A percentile compares a stretch with the other conserved stretches of the same genome.
Conservation (phyloP, 2,329 filamentous ascomycete species). For the Cladosporium phlei region DNA sequence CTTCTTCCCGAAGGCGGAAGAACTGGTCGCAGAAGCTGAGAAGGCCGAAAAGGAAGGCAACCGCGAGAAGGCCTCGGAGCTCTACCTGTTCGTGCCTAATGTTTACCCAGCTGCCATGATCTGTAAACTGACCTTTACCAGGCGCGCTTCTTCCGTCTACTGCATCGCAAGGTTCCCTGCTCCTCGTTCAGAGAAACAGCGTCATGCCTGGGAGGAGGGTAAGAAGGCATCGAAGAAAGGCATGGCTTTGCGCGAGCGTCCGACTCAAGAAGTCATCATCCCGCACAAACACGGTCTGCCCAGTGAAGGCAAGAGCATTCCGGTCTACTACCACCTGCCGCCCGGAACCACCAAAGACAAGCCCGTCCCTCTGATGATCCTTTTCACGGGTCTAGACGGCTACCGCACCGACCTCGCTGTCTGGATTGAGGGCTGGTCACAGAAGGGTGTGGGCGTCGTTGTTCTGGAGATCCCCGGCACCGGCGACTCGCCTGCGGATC, state of each 20-base stretch:
- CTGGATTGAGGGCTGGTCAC: conserved; percentile 48
- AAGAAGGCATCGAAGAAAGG: conserved; percentile 61
- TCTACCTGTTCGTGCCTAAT: conserved; percentile 53
- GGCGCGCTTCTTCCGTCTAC: conserved; percentile 66
- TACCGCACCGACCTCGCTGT: conserved; percentile 54
- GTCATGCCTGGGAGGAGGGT: conserved; percentile 60
- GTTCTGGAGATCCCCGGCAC: conserved; percentile 56
- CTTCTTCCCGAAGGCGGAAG: conserved; percentile 57
- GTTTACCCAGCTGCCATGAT: too few species aligned
- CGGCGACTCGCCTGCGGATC: conserved; percentile 50
- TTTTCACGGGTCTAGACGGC: conserved; percentile 56
- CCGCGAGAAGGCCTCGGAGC: conserved; percentile 51
- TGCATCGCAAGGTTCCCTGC: conserved; percentile 67
- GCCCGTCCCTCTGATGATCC: conserved; percentile 49
- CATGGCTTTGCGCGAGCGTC: conserved; percentile 46
- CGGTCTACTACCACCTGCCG: conserved; percentile 62
- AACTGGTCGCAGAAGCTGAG: conserved; percentile 52
- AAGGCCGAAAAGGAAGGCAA: conserved; percentile 47
- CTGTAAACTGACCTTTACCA: conserved; percentile 20
- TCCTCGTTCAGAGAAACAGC: conserved; percentile 47
- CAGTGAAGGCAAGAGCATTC: conserved; percentile 53
- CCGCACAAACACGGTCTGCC: conserved; percentile 51
- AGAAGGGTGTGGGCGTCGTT: conserved; percentile 46
- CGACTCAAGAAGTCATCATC: conserved; percentile 58
- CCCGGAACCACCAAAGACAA: conserved; percentile 37